These are phyloP conservation scores for Melocanna baccifera DNA, from an alignment of 176 grass and related monocot genomes.

Conservation along the genomic window DNA sequence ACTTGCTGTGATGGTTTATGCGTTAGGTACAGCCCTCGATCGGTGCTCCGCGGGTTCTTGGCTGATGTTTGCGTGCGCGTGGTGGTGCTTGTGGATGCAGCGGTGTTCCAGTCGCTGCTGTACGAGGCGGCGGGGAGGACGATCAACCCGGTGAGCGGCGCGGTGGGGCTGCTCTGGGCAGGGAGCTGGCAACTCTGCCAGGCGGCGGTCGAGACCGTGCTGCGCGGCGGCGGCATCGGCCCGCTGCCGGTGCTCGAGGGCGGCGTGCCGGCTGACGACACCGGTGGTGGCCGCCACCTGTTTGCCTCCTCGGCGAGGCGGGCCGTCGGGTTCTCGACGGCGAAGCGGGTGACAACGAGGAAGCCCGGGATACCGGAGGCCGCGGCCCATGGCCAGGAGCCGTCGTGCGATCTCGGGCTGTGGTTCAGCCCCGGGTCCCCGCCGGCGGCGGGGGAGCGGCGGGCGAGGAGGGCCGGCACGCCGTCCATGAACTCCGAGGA, in stretches of 20 bases:
- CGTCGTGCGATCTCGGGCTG: conserved; percentile 54
- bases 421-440: conserved; percentile 40
- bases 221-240: conserved; percentile 60
- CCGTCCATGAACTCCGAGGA: conserved; percentile 76
- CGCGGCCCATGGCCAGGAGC: not conserved
- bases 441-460: not conserved
- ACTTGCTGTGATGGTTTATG: not conserved
- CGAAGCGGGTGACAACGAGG: conserved; percentile 26
- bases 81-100: conserved; percentile 32
- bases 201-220: conserved; percentile 76
- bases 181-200: conserved; percentile 93
- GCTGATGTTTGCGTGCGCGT: not conserved
- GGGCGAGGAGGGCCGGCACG: conserved; percentile 38
- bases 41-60: not conserved
- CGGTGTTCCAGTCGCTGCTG: conserved; percentile 86
- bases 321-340: conserved; percentile 39
- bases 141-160: conserved; percentile 93
- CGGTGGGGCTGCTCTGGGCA: conserved; percentile 67
- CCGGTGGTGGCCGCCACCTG: conserved; percentile 8
- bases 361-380: not conserved
- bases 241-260: conserved; percentile 50
- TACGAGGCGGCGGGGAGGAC: conserved; percentile 94
- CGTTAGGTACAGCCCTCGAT: not conserved
- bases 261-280: not conserved
- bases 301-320: conserved; percentile 22